Conservation (phyloP, 2,329 filamentous ascomycete genomes). For the Penicillium brevicompactum region DNA sequence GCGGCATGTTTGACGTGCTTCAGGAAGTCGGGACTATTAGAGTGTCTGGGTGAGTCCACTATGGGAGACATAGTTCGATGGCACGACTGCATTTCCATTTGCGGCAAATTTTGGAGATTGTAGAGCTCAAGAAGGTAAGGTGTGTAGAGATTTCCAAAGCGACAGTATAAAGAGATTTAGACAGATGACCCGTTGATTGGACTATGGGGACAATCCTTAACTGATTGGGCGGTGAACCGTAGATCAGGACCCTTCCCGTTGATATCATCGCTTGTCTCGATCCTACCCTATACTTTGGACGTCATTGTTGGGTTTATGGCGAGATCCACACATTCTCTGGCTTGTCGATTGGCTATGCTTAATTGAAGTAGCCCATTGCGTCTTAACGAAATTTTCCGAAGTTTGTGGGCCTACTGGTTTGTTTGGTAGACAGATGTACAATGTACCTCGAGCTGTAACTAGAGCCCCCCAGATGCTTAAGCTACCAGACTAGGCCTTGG, state of each 20-base stretch:
- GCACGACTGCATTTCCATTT: not conserved
- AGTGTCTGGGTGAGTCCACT: not conserved
- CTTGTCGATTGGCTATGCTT: too few relatives aligned
- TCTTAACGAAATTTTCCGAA: not conserved
- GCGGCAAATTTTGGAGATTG: not conserved
- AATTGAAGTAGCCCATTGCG: not conserved
- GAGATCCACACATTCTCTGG: not conserved
- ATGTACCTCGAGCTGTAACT: too few relatives aligned
- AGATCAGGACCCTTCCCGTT: not conserved
- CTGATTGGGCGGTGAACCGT: not conserved
- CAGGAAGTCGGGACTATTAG: not conserved
- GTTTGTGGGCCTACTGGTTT: not conserved
- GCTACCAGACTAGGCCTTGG: too few relatives aligned
- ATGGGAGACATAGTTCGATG: not conserved
- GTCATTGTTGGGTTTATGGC: not conserved
- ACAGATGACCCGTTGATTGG: not conserved
- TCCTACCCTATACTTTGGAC: not conserved
- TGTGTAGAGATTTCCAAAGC: not conserved
- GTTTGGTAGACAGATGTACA: too few relatives aligned
- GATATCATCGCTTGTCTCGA: slow-evolving; percentile 7
- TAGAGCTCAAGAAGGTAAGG: not conserved
- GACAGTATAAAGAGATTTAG: not conserved
- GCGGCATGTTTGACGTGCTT: slow-evolving; percentile 4
- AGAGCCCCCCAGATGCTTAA: too few relatives aligned
- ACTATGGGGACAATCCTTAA: slow-evolving; percentile 6